Evolutionary conservation across 75 land plant genomes (phyloP).

Genomic region (Picea glauca): DNA sequence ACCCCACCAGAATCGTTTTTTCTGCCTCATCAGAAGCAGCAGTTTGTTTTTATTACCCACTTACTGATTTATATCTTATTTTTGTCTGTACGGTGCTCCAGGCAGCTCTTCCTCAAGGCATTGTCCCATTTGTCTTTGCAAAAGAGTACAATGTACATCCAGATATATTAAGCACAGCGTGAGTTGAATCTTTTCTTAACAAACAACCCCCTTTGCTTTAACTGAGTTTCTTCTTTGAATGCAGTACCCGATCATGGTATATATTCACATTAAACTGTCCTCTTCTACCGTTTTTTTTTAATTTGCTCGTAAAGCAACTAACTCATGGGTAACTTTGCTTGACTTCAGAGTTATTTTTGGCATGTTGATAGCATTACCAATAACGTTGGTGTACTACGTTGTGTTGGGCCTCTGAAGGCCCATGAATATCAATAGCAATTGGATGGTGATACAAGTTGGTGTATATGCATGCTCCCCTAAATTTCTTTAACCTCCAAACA

Average conservation of each 20-base stretch:
- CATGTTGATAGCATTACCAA: slow-evolving; percentile 65
- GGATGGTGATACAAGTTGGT: slow-evolving; percentile 4
- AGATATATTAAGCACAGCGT: slow-evolving; percentile 69
- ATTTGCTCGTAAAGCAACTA: no score
- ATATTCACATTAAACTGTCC: no score
- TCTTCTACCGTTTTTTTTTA: no score
- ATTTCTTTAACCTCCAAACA: background rate
- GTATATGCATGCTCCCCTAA: slow-evolving; percentile 4
- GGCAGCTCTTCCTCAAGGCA: slow-evolving; percentile 86
- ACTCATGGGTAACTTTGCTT: no score
- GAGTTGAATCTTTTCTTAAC: background rate
- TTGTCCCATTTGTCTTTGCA: slow-evolving; percentile 73
- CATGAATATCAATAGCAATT: background rate
- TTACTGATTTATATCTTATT: background rate
- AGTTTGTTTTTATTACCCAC: background rate
- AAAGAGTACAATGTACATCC: slow-evolving; percentile 84
- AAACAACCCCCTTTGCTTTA: no score
- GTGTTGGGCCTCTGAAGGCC: slow-evolving; percentile 42
- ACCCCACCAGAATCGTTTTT: background rate
- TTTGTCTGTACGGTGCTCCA: slow-evolving; percentile 8
- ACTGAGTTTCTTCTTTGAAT: no score
- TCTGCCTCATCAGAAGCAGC: background rate
- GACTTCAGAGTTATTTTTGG: slow-evolving; percentile 70
- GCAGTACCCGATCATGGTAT: no score
- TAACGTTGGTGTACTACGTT: slow-evolving; percentile 64